A percentile compares a stretch with the other conserved stretches of the same genome.
Evolutionary conservation across 2,329 filamentous ascomycete genomes (phyloP).

Genomic region (Colletotrichum godetiae): DNA sequence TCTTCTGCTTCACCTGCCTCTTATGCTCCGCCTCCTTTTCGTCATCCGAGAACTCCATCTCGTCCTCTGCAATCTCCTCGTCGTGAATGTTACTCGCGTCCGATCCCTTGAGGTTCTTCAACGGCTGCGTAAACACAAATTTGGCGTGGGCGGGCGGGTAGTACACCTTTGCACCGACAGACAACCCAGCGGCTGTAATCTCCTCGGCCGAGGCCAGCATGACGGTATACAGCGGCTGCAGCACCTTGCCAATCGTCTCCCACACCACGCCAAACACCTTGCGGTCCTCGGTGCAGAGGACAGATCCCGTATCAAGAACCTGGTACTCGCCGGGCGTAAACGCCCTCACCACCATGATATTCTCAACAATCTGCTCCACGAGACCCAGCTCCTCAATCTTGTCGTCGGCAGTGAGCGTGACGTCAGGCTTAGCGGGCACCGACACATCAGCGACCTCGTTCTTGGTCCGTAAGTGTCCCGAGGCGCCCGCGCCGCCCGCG

Average conservation of each 20-base stretch:
- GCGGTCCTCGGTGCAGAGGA: conserved; percentile 82
- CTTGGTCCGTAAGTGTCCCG: conserved; percentile 75
- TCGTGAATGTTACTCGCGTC: conserved; percentile 97
- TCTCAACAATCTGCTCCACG: conserved; percentile 83
- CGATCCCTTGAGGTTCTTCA: conserved; percentile 85
- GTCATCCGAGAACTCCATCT: conserved; percentile 96
- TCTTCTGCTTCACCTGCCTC: conserved; percentile 74
- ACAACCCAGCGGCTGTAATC: conserved; percentile 74
- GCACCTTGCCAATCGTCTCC: conserved; percentile 87
- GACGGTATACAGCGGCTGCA: conserved; percentile 87
- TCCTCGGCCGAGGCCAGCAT: conserved; percentile 78
- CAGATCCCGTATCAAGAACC: conserved; percentile 85
- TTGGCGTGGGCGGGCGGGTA: conserved; percentile 83
- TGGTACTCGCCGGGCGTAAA: conserved; percentile 83
- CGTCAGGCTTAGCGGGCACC: conserved; percentile 76
- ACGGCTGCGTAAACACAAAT: conserved; percentile 86
- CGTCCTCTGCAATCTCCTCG: conserved; percentile 87
- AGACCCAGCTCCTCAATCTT: conserved; percentile 80
- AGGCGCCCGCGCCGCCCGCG: conserved; percentile 45
- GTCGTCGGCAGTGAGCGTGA: conserved; percentile 82
- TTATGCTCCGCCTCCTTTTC: conserved; percentile 91
- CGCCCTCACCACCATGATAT: conserved; percentile 81
- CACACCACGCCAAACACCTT: conserved; percentile 83
- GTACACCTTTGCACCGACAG: conserved; percentile 77
- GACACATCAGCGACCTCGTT: conserved; percentile 79